Base-by-base conservation (phyloP, 805 yeast genomes). In the Danielia reshetovae region DNA sequence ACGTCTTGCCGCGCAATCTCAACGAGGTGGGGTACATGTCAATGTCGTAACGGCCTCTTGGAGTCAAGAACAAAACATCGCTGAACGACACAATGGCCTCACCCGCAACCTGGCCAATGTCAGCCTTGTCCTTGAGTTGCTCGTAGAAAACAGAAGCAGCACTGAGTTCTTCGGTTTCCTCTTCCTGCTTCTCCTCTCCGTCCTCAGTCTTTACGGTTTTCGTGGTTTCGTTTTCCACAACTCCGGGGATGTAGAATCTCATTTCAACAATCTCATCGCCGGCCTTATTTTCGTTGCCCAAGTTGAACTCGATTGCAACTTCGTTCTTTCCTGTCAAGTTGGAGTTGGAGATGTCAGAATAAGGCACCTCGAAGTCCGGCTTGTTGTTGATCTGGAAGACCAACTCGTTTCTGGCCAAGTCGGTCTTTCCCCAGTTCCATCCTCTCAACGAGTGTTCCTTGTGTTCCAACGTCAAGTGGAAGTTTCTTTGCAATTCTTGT, bases 341-440 rank as follows among this genome's bases (percentile, higher is more conserved):
- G 11, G 95, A 77, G 60, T 94, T 93, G 43, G 79, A 74, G 38
- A 93, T 83, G 14, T 75, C 78, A 7, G 72, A 52, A 57, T 88
- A 93, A 2, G 97, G 96, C 28, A 93, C 65, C 62, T 93, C 98
- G 58, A 90, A 90, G 9, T 82, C 77, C 3, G 98, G 97, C 51
- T 85, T 81, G 48, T 87, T 87, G 53, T 85, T 85, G 15, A 89
- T 80, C 38, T 80, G 78, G 62, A 93, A 89, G 18, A 86, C 77
- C 58, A 93, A 68, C 59, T 93, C 98, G 49, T 87, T 85, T 58
- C 96, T 77, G 14, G 95, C 96, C 55, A 93, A 76, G 57, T 89
- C 96, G 11, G 90, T 72, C 45, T 82, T 79, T 35, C 99, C 99
- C 98, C 98, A 93, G 62, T 93, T 93, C 98, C 98, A 93, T 21